A percentile compares a stretch with the other conserved stretches of the same genome.
Evolutionary conservation across 108 stramenopile genomes (phyloP).

Genomic region (Cyclotella sp.): DNA sequence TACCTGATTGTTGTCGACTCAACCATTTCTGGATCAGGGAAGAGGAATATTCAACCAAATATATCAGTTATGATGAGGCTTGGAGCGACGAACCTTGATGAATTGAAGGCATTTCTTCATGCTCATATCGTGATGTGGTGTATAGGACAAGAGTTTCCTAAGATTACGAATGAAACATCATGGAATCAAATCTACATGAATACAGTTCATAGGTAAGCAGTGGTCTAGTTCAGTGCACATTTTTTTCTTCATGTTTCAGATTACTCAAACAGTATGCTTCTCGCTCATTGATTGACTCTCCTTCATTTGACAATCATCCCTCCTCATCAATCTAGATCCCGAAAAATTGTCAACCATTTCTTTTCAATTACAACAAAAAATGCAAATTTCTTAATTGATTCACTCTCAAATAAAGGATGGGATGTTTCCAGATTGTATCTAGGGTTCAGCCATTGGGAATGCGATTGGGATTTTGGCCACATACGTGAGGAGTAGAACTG

Average conservation of each 20-base stretch:
- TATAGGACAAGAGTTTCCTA: slow-evolving; percentile 12
- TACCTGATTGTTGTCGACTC: neutral
- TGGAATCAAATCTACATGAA: too few relatives aligned
- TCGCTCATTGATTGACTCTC: neutral
- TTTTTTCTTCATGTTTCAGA: too few relatives aligned
- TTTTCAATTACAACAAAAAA: slow-evolving; percentile 3
- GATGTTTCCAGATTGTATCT: slow-evolving; percentile 73
- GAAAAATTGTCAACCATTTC: slow-evolving; percentile 19
- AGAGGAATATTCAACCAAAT: neutral
- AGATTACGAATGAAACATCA: neutral
- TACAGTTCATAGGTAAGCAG: too few relatives aligned
- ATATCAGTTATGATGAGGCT: slow-evolving; percentile 56
- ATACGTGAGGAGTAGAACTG: neutral
- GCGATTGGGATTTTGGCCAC: slow-evolving; percentile 37
- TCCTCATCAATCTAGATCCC: slow-evolving; percentile 18
- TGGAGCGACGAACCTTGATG: slow-evolving; percentile 58
- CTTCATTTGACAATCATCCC: slow-evolving; percentile 1
- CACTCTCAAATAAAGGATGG: slow-evolving; percentile 66
- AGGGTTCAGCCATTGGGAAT: slow-evolving; percentile 60
- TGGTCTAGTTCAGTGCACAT: too few relatives aligned
- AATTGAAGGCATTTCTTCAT: slow-evolving; percentile 75
- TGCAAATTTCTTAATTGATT: slow-evolving; percentile 4
- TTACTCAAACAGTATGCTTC: too few relatives aligned
- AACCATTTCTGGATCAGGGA: neutral
- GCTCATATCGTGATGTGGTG: slow-evolving; percentile 47